These are phyloP conservation scores for Solanum piurae DNA, from an alignment of 257 asterid genomes.

Conservation along the genomic window DNA sequence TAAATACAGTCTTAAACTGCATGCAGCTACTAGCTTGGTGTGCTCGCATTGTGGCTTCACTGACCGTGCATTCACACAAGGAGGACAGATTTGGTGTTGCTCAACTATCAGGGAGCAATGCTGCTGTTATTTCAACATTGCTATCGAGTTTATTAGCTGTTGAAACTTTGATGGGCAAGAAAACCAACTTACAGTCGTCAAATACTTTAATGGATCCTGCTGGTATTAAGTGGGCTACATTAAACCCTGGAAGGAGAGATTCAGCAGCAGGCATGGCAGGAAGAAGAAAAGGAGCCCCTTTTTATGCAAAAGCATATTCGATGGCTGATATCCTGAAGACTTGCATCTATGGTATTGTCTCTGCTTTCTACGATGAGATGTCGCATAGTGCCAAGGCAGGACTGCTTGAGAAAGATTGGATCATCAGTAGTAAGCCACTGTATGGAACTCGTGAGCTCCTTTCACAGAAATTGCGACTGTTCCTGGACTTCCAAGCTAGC, in stretches of 20 bases:
- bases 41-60: slow-evolving; percentile 59
- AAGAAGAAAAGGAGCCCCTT: slow-evolving; percentile 63
- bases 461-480: slow-evolving; percentile 57
- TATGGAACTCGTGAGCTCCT: slow-evolving; percentile 81
- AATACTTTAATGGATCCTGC: slow-evolving; percentile 54
- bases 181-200: slow-evolving; percentile 54
- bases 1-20: slow-evolving; percentile 12
- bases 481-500: slow-evolving; percentile 71
- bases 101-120: slow-evolving; percentile 81
- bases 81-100: slow-evolving; percentile 93
- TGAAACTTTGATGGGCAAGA: slow-evolving; percentile 83
- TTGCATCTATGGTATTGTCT: slow-evolving; percentile 57
- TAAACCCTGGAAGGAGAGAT: slow-evolving; percentile 58
- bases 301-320: slow-evolving; percentile 60
- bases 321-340: slow-evolving; percentile 74
- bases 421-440: slow-evolving; percentile 45
- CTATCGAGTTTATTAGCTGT: slow-evolving; percentile 68
- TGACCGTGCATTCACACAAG: slow-evolving; percentile 73
- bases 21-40: slow-evolving; percentile 80
- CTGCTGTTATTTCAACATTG: slow-evolving; percentile 61
- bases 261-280: slow-evolving; percentile 44
- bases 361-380: slow-evolving; percentile 78
- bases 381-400: slow-evolving; percentile 53
- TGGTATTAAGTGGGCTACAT: slow-evolving; percentile 83
- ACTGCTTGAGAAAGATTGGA: slow-evolving; percentile 81